Evolutionary conservation across 1,284 basidiomycete genomes (phyloP).

Genomic region (Paramarasmius palmivorus): DNA sequence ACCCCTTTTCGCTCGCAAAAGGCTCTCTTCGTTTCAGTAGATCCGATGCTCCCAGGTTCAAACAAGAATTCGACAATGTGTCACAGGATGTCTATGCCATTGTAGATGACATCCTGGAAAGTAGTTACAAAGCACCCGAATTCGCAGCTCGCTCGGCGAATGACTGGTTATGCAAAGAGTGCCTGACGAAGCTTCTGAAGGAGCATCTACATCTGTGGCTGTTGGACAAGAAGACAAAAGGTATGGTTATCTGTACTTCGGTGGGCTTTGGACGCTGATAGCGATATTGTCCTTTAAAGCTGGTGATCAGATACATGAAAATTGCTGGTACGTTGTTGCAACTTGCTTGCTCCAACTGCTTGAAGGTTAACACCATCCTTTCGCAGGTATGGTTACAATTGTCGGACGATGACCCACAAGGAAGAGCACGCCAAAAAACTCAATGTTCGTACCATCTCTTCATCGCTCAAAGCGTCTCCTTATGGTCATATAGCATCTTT

Average conservation of each 20-base stretch:
- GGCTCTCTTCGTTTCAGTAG: neutral
- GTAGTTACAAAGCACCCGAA: neutral
- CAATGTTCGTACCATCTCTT: conserved; percentile 22
- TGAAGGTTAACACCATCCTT: neutral
- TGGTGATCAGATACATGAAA: conserved; percentile 7
- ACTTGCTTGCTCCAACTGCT: neutral
- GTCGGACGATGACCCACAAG: conserved; percentile 28
- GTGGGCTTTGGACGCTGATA: neutral
- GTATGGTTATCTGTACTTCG: neutral
- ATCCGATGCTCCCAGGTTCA: neutral
- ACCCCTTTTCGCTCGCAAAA: neutral
- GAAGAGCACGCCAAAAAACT: conserved; percentile 24
- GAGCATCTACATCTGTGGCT: conserved; percentile 20
- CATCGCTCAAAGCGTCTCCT: neutral
- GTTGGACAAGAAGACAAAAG: conserved; percentile 7
- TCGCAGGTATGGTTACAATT: conserved; percentile 28
- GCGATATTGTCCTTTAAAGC: neutral
- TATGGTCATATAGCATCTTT: too few relatives aligned
- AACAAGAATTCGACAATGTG: neutral
- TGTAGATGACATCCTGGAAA: conserved; percentile 30
- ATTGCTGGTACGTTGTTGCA: conserved; percentile 11
- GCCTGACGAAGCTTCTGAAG: conserved; percentile 27
- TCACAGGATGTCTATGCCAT: neutral
- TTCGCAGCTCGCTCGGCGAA: conserved; percentile 28
- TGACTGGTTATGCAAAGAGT: conserved; percentile 33